A percentile compares a stretch with the other conserved stretches of the same genome.
Evolutionary conservation across 441 rosid genomes (phyloP).

Genomic region (Arabidopsis hybrid): DNA sequence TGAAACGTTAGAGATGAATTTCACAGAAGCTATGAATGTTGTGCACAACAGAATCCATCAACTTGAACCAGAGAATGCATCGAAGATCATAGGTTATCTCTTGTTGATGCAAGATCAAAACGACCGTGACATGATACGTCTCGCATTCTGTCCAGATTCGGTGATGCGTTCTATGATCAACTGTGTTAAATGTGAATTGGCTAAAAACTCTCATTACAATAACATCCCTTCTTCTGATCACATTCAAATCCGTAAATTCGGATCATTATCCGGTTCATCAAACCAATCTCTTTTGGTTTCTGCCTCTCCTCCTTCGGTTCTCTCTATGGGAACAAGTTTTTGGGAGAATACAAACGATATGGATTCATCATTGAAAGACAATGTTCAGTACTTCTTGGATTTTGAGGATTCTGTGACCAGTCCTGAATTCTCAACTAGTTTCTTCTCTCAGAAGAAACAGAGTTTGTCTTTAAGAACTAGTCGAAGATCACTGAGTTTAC

Average conservation of each 20-base stretch:
- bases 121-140: slow-evolving; percentile 81
- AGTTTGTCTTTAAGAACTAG: slow-evolving; percentile 56
- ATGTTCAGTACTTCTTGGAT: slow-evolving; percentile 52
- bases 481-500: slow-evolving; percentile 72
- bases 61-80: slow-evolving; percentile 79
- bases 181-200: slow-evolving; percentile 66
- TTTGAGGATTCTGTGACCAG: slow-evolving; percentile 47
- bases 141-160: slow-evolving; percentile 79
- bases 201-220: slow-evolving; percentile 40
- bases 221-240: slow-evolving; percentile 35
- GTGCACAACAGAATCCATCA: slow-evolving; percentile 80
- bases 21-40: slow-evolving; percentile 72
- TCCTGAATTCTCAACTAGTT: slow-evolving; percentile 57
- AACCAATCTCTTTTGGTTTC: slow-evolving; percentile 14
- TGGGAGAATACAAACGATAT: slow-evolving; percentile 34
- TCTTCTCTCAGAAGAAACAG: slow-evolving; percentile 54
- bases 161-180: slow-evolving; percentile 62
- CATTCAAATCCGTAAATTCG: slow-evolving; percentile 30
- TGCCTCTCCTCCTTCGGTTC: slow-evolving; percentile 34
- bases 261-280: slow-evolving; percentile 45
- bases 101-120: slow-evolving; percentile 74
- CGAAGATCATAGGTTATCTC: slow-evolving; percentile 77
- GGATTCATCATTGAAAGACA: slow-evolving; percentile 43
- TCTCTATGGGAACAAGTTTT: slow-evolving; percentile 48
- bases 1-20: slow-evolving; percentile 63